Evolutionary conservation across 2,329 filamentous ascomycete species (phyloP), one percentile per base, ranked within the genome.

Genomic region (Hysterium pulicare): DNA sequence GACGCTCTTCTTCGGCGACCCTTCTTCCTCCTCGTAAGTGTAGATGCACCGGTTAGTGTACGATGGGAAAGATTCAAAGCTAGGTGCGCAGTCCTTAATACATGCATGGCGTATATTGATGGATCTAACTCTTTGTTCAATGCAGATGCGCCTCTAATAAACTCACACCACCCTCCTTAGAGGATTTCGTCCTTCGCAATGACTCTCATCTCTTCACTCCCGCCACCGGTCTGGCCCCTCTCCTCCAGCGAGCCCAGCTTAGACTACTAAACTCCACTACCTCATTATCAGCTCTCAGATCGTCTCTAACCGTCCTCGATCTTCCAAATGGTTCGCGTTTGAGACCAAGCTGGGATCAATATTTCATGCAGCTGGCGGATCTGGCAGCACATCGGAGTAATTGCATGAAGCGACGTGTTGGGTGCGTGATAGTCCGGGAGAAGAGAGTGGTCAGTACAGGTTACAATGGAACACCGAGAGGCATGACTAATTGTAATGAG

Each of bases 361-460:
- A 98, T 72, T 98, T 98, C 64, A 98, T 98, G 93, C 82, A 87
- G 31, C 76, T 98, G n/a, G 90, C 93, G 4, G 89, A 87, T 24
- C 81, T 98, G 36, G 93, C 93, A 6, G 87, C 91, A 1, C 86
- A 89, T 54, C 81, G 93, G 50, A 89, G 84, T 61, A 98, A 98
- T 68, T 98, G 93, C 73, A 98, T 98, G 93, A 96, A 97, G 71
- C 80, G 93, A 22, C 83, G 91, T 51, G 93, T 98, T 1, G 93
- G 93, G 6, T 96, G 90, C 69, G 93, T 97, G 5, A 77, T 98
- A 8, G 90, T 97, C 24, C 78, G 85, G 49, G 84, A 90, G 60
- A 84, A 83, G 58, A 81, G 90, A 54, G 93, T 98, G 49, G 87
- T 97, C 53, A 89, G 85, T 61, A 98, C 93, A 0, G 93, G 93